Conservation (phyloP, 2,329 filamentous ascomycete genomes). For the Colletotrichum tanaceti region DNA sequence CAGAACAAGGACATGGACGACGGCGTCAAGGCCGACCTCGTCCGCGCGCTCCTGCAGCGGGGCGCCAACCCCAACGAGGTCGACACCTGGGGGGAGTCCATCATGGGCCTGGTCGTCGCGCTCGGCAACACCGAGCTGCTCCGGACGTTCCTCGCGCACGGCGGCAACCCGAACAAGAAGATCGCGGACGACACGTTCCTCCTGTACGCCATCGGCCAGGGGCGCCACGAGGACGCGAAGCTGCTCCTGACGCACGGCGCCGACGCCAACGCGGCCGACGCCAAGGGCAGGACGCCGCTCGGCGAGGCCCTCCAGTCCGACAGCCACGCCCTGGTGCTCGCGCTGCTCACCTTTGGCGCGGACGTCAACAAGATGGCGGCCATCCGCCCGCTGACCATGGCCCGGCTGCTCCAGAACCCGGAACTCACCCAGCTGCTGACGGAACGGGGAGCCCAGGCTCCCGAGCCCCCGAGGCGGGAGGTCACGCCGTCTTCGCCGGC, state of each 20-base stretch:
- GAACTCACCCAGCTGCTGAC: conserved; percentile 32
- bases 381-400: conserved; percentile 33
- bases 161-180: conserved; percentile 39
- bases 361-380: conserved; percentile 39
- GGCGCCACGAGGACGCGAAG: conserved; percentile 42
- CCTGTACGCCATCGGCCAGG: conserved; percentile 47
- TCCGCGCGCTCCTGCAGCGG: conserved; percentile 19
- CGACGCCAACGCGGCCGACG: conserved; percentile 46
- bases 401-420: conserved; percentile 16
- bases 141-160: conserved; percentile 36
- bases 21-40: conserved; percentile 23
- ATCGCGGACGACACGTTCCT: conserved; percentile 45
- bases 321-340: conserved; percentile 27
- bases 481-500: conserved; percentile 3
- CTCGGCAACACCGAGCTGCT: conserved; percentile 36
- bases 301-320: conserved; percentile 45
- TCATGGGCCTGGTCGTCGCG: conserved; percentile 40
- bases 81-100: conserved; percentile 45
- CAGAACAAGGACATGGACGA: conserved; percentile 35
- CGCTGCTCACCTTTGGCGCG: conserved; percentile 38
- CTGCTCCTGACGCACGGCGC: conserved; percentile 50
- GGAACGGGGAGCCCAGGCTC: conserved; percentile 31
- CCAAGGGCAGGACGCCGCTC: conserved; percentile 34
- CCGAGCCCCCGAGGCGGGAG: neutral
- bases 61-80: conserved; percentile 40